A percentile compares a stretch with the other conserved stretches of the same genome.
Evolutionary conservation across 2,329 filamentous ascomycete species (phyloP).

Genomic region (Colletotrichum sp.): DNA sequence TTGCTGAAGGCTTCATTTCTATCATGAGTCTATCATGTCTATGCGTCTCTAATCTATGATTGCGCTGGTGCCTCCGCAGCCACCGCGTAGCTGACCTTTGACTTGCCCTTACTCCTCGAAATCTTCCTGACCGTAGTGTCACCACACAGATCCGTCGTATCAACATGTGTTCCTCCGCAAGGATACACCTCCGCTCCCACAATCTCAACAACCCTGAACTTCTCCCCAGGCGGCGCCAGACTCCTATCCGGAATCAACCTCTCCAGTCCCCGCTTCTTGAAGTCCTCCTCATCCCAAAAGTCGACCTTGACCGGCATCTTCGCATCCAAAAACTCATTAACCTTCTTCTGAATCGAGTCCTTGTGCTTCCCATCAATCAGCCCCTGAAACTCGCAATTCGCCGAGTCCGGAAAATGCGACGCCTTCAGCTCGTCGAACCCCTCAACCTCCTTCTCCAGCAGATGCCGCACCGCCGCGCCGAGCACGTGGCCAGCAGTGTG

Average conservation of each 20-base stretch:
- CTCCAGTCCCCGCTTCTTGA: constrained; percentile 56
- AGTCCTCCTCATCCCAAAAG: constrained; percentile 71
- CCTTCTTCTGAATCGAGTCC: constrained; percentile 61
- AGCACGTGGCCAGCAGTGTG: constrained; percentile 79
- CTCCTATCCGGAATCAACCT: constrained; percentile 57
- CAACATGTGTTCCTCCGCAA: constrained; percentile 77
- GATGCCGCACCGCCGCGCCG: constrained; percentile 66
- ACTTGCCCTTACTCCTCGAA: constrained; percentile 65
- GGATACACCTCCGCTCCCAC: constrained; percentile 72
- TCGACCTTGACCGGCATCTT: constrained; percentile 65
- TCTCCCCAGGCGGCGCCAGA: constrained; percentile 51
- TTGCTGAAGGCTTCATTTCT: not conserved
- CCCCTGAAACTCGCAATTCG: constrained; percentile 71
- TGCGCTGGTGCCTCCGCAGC: not conserved
- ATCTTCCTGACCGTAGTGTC: constrained; percentile 71
- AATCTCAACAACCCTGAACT: constrained; percentile 71
- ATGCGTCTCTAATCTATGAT: not conserved
- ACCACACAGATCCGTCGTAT: constrained; percentile 61
- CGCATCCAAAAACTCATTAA: constrained; percentile 61
- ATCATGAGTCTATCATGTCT: not conserved
- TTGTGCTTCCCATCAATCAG: constrained; percentile 68
- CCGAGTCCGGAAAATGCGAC: constrained; percentile 71
- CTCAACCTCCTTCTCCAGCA: constrained; percentile 55
- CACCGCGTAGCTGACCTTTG: constrained; percentile 56
- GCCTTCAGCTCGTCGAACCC: constrained; percentile 72